Percentiles rank a stretch among this genome's conserved stretches.
Conservation (phyloP, 1,284 basidiomycete genomes). For the Limonomyces culmigenus region DNA sequence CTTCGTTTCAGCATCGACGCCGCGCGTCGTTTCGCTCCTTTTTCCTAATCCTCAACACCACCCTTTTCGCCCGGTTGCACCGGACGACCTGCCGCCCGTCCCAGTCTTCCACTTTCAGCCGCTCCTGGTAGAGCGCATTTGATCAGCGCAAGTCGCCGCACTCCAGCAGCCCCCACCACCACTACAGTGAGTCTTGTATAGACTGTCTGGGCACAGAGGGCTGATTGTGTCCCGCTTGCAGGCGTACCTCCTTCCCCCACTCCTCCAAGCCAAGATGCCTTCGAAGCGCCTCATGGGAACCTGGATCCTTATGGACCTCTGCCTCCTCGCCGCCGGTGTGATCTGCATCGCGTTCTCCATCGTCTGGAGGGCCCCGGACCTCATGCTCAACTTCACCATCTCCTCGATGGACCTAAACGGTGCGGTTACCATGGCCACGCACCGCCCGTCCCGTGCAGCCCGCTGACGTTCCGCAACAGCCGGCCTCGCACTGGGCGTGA, state of each 20-base stretch:
- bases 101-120: neutral
- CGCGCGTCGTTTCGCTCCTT: constrained; percentile 2
- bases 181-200: no score
- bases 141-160: neutral
- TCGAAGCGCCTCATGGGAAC: constrained; percentile 49
- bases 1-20: constrained; percentile 5
- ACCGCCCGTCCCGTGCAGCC: neutral
- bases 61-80: neutral
- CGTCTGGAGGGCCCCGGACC: constrained; percentile 44
- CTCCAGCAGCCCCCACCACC: no score
- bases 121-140: neutral
- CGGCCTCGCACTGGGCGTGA: constrained; percentile 52
- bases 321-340: constrained; percentile 50
- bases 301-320: constrained; percentile 55
- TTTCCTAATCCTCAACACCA: neutral
- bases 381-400: constrained; percentile 57
- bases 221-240: no score
- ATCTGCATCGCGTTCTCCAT: constrained; percentile 50
- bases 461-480: constrained; percentile 21
- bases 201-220: no score
- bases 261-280: constrained; percentile 29
- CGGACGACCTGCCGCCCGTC: neutral
- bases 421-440: constrained; percentile 16
- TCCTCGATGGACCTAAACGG: constrained; percentile 39
- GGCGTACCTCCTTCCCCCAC: neutral